Evolutionary conservation across 2,329 filamentous ascomycete species (phyloP), one percentile per base, ranked within the genome.

Genomic region (Ascosphaera aggregata): DNA sequence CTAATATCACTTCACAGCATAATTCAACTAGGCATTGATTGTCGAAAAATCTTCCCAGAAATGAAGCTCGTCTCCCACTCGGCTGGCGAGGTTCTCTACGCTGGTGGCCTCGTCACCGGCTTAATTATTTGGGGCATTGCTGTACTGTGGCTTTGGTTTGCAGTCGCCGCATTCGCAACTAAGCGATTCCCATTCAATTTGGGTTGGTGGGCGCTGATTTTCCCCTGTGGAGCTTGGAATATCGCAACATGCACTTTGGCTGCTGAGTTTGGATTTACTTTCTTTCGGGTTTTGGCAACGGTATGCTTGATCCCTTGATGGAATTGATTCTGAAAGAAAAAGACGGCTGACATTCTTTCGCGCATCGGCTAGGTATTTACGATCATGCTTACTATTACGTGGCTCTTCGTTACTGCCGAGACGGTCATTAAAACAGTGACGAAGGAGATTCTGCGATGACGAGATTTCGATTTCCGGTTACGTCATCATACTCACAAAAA

Each of bases 121-220:
- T 51, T 67, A 3, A 57, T 71, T 7, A 64, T 72, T 58, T 73
- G 67, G 68, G 64, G 61, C 0, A 71, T 67, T 45, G 66, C 59
- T 0, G 47, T 70, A 1, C 58, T 65, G 0, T 72, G 66, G 68
- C 51, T 71, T 3, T 62, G 64, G 42, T 65, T 66, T 47, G 67
- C 68, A 0, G 45, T 69, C 1, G 61, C 63, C 3, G 62, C 60
- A 13, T 61, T 70, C 20, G 41, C 47, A 40, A 45, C 46, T 20
- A 48, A 47, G 9, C 49, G 49, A 0, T 67, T 71, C 47, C 64
- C 66, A 0, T 70, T 72, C 51, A 71, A 71, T 49, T 65, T 71
- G 60, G 67, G 67, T 16, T 68, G 66, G 67, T 71, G 65, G 66
- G 65, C 65, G 2, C 69, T 71, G 42, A 68, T 61, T 0, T 71